Conservation (phyloP, 352 stramenopile genomes). For the Phytophthora citrophthora region DNA sequence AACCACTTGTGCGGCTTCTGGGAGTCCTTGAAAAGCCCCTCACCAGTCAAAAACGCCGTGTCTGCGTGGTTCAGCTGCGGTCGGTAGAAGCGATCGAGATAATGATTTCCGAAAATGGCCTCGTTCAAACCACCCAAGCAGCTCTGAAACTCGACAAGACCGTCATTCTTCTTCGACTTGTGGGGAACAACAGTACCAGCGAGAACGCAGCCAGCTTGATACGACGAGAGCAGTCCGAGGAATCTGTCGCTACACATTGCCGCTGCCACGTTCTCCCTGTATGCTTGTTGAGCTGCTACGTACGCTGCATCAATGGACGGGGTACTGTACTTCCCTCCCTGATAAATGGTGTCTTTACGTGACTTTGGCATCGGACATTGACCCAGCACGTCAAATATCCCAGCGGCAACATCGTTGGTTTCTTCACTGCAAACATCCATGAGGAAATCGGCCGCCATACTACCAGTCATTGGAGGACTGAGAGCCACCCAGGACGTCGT, state of each 20-base stretch:
- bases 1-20: constrained; percentile 55
- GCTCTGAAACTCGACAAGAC: constrained; percentile 51
- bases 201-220: constrained; percentile 21
- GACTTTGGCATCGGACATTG: constrained; percentile 40
- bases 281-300: constrained; percentile 32
- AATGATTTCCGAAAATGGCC: constrained; percentile 30
- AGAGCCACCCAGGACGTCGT: constrained; percentile 38
- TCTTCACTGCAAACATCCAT: constrained; percentile 35
- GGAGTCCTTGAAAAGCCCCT: constrained; percentile 32
- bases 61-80: constrained; percentile 50
- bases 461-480: constrained; percentile 43
- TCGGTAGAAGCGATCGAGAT: constrained; percentile 39
- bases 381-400: constrained; percentile 30
- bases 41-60: constrained; percentile 47
- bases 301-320: constrained; percentile 31
- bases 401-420: constrained; percentile 7
- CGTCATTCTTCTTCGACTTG: constrained; percentile 40
- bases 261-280: constrained; percentile 35
- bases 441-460: constrained; percentile 47
- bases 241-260: constrained; percentile 50
- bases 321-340: constrained; percentile 31
- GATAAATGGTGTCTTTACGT: constrained; percentile 34
- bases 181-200: constrained; percentile 26
- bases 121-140: constrained; percentile 33
- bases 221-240: constrained; percentile 37